Conservation (phyloP, 306 rosid genomes). For the Prunus padus region DNA sequence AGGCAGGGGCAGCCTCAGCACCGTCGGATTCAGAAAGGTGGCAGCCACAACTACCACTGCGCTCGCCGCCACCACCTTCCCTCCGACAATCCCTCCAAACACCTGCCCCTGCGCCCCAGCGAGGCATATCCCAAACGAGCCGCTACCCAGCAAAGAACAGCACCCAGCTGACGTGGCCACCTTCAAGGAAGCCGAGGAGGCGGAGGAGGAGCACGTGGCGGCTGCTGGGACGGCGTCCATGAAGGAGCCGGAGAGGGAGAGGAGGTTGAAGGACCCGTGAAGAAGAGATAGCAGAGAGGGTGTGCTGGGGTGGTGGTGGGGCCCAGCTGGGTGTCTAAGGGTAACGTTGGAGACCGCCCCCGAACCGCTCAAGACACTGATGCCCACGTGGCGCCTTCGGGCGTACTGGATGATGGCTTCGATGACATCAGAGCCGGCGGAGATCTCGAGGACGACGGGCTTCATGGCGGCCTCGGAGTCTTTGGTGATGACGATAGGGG, state of each 20-base stretch:
- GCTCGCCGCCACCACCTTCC: constrained; percentile 41
- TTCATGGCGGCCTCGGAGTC: constrained; percentile 24
- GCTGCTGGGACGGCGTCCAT: not conserved
- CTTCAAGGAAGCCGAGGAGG: not conserved
- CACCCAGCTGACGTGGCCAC: not conserved
- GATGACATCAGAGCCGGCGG: constrained; percentile 47
- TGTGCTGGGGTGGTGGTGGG: constrained; percentile 9
- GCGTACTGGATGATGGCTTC: constrained; percentile 41
- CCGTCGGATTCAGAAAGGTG: constrained; percentile 26
- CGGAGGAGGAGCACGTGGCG: not conserved
- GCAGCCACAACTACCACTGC: constrained; percentile 35
- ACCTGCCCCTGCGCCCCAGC: constrained; percentile 42
- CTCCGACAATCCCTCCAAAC: constrained; percentile 60
- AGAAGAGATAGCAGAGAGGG: constrained; percentile 35
- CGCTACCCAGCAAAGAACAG: not conserved
- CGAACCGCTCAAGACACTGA: constrained; percentile 35
- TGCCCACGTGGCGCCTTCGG: constrained; percentile 8
- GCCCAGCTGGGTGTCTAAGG: constrained; percentile 20
- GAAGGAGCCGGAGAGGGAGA: not conserved
- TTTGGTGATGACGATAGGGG: constrained; percentile 39
- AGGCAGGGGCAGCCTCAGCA: constrained; percentile 17
- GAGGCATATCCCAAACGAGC: constrained; percentile 41
- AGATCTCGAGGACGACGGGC: constrained; percentile 41
- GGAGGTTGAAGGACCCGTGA: constrained; percentile 10
- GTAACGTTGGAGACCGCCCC: constrained; percentile 47